Conservation (phyloP, 2,329 filamentous ascomycete genomes). For the Penicillium sp. region DNA sequence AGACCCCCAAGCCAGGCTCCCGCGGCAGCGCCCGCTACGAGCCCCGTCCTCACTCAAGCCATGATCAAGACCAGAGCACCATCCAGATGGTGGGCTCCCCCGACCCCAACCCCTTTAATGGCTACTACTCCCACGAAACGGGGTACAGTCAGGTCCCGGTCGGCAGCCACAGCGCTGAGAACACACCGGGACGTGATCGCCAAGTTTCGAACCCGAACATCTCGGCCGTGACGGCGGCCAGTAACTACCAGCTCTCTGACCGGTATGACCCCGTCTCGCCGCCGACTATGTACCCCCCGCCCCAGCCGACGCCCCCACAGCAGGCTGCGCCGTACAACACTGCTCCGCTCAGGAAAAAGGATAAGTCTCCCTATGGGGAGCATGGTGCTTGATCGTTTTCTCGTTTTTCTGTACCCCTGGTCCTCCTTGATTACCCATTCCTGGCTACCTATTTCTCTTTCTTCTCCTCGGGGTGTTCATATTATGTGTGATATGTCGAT, state of each 20-base stretch:
- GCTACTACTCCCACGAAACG: constrained; percentile 11
- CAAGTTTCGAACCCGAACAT: constrained; percentile 60
- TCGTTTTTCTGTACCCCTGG: background rate
- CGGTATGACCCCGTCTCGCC: constrained; percentile 70
- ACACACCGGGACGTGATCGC: constrained; percentile 66
- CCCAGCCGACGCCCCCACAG: constrained; percentile 2
- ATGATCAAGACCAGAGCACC: constrained; percentile 5
- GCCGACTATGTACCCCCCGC: constrained; percentile 73
- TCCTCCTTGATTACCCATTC: background rate
- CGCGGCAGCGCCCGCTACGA: constrained; percentile 20
- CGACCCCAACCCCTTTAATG: constrained; percentile 13
- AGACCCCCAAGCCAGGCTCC: constrained; percentile 21
- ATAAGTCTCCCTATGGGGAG: constrained; percentile 5
- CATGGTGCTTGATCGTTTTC: background rate
- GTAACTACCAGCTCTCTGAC: constrained; percentile 16
- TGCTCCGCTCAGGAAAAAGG: background rate
- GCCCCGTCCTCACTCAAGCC: constrained; percentile 9
- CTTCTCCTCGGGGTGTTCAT: background rate
- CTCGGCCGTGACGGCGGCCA: constrained; percentile 51
- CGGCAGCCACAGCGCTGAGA: background rate
- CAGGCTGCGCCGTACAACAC: background rate
- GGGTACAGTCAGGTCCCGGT: constrained; percentile 15
- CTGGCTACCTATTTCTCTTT: background rate
- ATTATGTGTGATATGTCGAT: background rate
- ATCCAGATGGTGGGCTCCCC: constrained; percentile 14